A percentile compares a stretch with the other conserved stretches of the same genome.
These are phyloP conservation scores for Neofusicoccum sp. DNA, from an alignment of 2,329 filamentous ascomycete species.

Conservation along the genomic window DNA sequence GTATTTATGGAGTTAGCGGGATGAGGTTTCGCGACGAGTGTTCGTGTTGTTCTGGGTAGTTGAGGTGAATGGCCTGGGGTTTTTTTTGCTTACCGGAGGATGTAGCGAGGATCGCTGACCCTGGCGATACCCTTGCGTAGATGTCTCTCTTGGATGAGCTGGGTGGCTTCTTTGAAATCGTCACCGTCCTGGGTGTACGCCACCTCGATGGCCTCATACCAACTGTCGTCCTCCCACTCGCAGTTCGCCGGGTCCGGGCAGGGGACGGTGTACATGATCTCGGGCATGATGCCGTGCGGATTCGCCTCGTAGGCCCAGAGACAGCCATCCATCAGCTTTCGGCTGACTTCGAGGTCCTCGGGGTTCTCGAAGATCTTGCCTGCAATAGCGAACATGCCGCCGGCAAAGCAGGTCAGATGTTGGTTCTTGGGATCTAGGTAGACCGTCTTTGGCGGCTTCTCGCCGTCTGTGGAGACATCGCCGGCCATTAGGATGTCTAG, in stretches of 20 bases:
- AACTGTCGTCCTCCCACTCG: constrained; percentile 58
- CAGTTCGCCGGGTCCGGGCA: constrained; percentile 50
- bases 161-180: background rate
- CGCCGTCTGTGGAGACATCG: constrained; percentile 35
- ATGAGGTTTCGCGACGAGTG: background rate
- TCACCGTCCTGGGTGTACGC: constrained; percentile 41
- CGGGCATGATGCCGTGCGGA: constrained; percentile 63
- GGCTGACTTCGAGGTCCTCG: constrained; percentile 57
- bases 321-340: constrained; percentile 61
- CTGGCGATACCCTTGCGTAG: constrained; percentile 17
- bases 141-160: background rate
- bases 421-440: constrained; percentile 28
- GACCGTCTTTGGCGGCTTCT: constrained; percentile 24
- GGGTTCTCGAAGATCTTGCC: constrained; percentile 58
- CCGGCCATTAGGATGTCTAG: constrained; percentile 34
- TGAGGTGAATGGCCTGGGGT: background rate
- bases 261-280: constrained; percentile 56
- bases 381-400: constrained; percentile 65
- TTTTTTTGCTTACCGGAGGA: background rate
- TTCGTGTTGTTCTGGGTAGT: background rate
- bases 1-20: background rate
- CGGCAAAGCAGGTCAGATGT: constrained; percentile 59
- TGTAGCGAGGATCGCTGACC: constrained; percentile 14
- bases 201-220: constrained; percentile 55
- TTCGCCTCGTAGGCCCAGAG: constrained; percentile 63